A percentile compares a stretch with the other conserved stretches of the same genome.
phyloP scores from a whole-genome alignment of 352 stramenopile species.

The Phytophthora nicotianae region DNA sequence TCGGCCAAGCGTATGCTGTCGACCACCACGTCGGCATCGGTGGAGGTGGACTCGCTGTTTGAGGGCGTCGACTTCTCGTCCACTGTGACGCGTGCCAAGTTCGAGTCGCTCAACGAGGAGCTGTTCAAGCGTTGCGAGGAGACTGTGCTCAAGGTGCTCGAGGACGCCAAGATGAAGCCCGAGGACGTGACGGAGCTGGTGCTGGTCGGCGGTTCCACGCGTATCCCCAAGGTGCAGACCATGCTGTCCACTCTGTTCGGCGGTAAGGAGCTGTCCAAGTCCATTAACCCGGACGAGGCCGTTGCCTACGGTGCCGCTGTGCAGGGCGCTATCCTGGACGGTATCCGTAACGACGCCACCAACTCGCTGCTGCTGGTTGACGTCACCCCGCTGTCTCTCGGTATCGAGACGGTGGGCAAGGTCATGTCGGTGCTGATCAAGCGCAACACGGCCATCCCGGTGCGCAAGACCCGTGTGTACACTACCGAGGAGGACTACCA shows the following conservation, averaged over 20 bases:
- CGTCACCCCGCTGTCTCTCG: slow-evolving; percentile 89
- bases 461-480: slow-evolving; percentile 81
- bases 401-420: slow-evolving; percentile 89
- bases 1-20: slow-evolving; percentile 97
- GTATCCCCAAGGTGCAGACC: slow-evolving; percentile 70
- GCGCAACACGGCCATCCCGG: slow-evolving; percentile 88
- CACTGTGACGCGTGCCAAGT: slow-evolving; percentile 92
- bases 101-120: slow-evolving; percentile 90
- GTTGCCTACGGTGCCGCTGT: slow-evolving; percentile 80
- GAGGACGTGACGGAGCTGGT: slow-evolving; percentile 67
- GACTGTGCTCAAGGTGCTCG: slow-evolving; percentile 74
- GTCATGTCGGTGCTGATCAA: slow-evolving; percentile 91
- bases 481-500: slow-evolving; percentile 80
- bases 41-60: slow-evolving; percentile 96
- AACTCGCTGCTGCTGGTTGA: slow-evolving; percentile 89
- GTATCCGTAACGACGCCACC: slow-evolving; percentile 81
- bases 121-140: slow-evolving; percentile 86
- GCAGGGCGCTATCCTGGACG: slow-evolving; percentile 66
- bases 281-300: slow-evolving; percentile 82
- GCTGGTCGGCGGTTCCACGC: slow-evolving; percentile 61
- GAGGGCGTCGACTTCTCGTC: slow-evolving; percentile 96
- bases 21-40: slow-evolving; percentile 90
- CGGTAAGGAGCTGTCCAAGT: slow-evolving; percentile 71
- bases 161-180: slow-evolving; percentile 72
- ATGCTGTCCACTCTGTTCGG: slow-evolving; percentile 62